These are phyloP conservation scores for Penicillium egyptiacum DNA, from an alignment of 495 filamentous ascomycete genomes.

Conservation along the genomic window DNA sequence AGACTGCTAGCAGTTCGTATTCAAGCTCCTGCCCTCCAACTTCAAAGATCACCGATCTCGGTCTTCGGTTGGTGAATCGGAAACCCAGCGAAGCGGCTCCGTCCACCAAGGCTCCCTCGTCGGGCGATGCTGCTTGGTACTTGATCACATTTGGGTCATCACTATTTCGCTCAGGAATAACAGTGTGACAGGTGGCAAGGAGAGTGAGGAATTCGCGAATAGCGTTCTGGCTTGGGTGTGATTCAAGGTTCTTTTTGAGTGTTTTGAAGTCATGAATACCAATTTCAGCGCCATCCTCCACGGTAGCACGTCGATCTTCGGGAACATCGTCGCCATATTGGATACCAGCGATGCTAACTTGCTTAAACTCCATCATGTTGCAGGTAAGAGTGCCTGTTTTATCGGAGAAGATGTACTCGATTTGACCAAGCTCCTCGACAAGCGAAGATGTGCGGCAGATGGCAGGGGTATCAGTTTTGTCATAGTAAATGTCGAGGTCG, in stretches of 20 bases:
- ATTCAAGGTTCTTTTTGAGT: conserved; percentile 70
- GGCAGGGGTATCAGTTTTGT: conserved; percentile 90
- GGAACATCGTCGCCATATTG: conserved; percentile 93
- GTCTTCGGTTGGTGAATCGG: conserved; percentile 85
- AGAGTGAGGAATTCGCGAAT: conserved; percentile 92
- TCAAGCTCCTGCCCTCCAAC: conserved; percentile 69
- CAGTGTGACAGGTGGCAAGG: conserved; percentile 91
- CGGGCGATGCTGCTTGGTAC: conserved; percentile 96
- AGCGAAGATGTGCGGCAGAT: conserved; percentile 94
- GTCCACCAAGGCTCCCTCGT: conserved; percentile 94
- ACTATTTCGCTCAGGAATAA: conserved; percentile 86
- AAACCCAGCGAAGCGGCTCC: conserved; percentile 86
- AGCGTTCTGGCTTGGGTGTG: conserved; percentile 61
- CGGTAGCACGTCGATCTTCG: conserved; percentile 81
- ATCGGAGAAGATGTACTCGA: conserved; percentile 98
- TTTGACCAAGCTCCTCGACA: conserved; percentile 96
- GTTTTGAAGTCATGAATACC: conserved; percentile 88
- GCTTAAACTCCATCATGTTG: conserved; percentile 99
- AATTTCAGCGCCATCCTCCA: conserved; percentile 70
- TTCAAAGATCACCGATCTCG: conserved; percentile 77
- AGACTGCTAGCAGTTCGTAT: conserved; percentile 92
- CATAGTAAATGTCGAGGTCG: conserved; percentile 97
- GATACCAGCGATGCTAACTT: conserved; percentile 87
- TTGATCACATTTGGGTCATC: conserved; percentile 79
- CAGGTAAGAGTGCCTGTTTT: conserved; percentile 99